These are phyloP conservation scores for Physcomitrellopsis africana DNA, from an alignment of 225 moss, liverwort and hornwort species.

Conservation along the genomic window DNA sequence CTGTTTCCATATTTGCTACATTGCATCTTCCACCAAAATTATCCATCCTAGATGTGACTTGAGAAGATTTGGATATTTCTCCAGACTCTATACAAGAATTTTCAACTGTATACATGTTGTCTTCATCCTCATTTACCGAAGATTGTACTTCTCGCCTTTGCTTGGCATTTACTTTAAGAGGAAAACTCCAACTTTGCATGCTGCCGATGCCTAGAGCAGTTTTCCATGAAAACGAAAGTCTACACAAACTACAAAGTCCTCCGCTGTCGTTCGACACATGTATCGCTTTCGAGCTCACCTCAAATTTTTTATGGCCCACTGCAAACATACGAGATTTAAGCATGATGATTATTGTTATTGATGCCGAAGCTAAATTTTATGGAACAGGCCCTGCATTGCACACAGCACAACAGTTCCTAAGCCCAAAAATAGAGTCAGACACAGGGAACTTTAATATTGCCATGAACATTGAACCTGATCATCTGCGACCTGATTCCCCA, in stretches of 20 bases:
- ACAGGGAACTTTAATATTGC: not conserved
- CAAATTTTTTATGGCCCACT: slow-evolving; percentile 16
- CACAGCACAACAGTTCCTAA: not conserved
- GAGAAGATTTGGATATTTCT: slow-evolving; percentile 6
- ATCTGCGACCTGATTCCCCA: no score
- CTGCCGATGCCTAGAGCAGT: slow-evolving; percentile 7
- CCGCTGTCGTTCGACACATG: not conserved
- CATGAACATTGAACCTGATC: not conserved
- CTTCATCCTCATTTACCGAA: slow-evolving; percentile 18
- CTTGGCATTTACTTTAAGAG: slow-evolving; percentile 10
- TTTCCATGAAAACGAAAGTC: slow-evolving; percentile 12
- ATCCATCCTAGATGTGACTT: slow-evolving; percentile 14
- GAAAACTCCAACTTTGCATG: slow-evolving; percentile 9
- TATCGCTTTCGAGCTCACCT: not conserved
- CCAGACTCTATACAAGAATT: not conserved
- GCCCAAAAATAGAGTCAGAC: not conserved
- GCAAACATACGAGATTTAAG: slow-evolving; percentile 18
- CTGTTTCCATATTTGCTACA: not conserved
- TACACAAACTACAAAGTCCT: slow-evolving; percentile 6
- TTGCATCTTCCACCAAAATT: slow-evolving; percentile 10
- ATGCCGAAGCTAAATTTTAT: not conserved
- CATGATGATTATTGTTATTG: slow-evolving; percentile 28
- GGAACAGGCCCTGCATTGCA: not conserved
- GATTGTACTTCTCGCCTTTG: slow-evolving; percentile 2
- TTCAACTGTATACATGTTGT: slow-evolving; percentile 1